These are phyloP conservation scores for Leptosphaerulina australis DNA, from an alignment of 2,329 filamentous ascomycete genomes.

Conservation along the genomic window DNA sequence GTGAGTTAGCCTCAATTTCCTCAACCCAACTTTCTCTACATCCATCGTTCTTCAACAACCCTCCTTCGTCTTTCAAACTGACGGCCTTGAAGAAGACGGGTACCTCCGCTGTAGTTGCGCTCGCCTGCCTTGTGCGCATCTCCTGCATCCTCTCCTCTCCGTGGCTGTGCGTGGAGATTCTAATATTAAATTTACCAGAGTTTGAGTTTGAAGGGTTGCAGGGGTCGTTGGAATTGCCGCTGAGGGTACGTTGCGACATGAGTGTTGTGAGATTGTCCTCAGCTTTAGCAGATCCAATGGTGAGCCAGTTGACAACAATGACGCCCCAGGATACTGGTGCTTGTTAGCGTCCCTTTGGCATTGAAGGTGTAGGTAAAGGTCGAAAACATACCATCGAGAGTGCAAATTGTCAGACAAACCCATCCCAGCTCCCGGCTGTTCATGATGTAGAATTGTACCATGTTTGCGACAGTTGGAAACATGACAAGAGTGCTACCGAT, in stretches of 20 bases:
- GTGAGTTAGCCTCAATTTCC: not conserved
- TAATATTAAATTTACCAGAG: no score
- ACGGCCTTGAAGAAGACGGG: conserved; percentile 4
- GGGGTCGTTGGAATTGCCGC: not conserved
- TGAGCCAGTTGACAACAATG: conserved; percentile 41
- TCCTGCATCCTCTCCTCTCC: not conserved
- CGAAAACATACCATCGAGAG: conserved; percentile 43
- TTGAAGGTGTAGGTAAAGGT: not conserved
- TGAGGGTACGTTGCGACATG: conserved; percentile 12
- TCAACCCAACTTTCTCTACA: conserved; percentile 8
- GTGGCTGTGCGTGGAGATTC: not conserved
- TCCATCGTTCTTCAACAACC: not conserved
- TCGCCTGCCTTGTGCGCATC: conserved; percentile 3
- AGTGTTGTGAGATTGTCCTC: conserved; percentile 26
- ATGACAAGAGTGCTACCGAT: conserved; percentile 43
- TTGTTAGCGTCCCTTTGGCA: not conserved
- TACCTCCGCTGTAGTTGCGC: conserved; percentile 6
- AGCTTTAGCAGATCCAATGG: conserved; percentile 32
- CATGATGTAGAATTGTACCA: conserved; percentile 40
- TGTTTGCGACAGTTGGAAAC: conserved; percentile 47
- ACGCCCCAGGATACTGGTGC: conserved; percentile 36
- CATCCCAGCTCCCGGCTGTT: conserved; percentile 45
- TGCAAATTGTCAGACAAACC: conserved; percentile 50
- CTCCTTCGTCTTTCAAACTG: conserved; percentile 16
- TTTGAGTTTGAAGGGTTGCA: no score